A percentile compares a stretch with the other conserved stretches of the same genome.
Evolutionary conservation across 1,139 yeast genomes (phyloP).

Genomic region (Kurtzmaniella quercitrusa): DNA sequence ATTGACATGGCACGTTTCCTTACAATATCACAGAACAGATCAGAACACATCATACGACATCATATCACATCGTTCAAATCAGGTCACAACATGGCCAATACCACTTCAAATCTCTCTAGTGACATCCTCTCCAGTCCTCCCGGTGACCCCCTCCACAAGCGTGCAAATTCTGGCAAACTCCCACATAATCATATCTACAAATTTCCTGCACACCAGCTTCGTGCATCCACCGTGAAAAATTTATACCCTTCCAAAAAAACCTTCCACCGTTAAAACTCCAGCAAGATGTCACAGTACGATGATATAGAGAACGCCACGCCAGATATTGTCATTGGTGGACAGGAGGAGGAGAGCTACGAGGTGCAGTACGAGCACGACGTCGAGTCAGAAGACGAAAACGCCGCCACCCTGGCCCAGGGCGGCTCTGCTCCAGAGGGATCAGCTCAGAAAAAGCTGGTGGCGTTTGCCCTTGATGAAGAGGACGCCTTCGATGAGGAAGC

Average conservation of each 20-base stretch:
- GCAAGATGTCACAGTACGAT: conserved; percentile 41
- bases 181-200: no score
- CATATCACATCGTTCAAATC: no score
- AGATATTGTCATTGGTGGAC: conserved; percentile 79
- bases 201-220: not conserved
- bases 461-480: conserved; percentile 69
- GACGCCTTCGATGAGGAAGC: conserved; percentile 57
- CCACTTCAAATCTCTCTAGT: no score
- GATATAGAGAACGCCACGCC: conserved; percentile 86
- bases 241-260: conserved; percentile 9
- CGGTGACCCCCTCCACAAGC: no score
- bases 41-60: no score
- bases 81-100: no score
- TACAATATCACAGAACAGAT: no score
- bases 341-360: conserved; percentile 41
- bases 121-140: no score
- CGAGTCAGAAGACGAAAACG: conserved; percentile 49
- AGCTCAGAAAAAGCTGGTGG: conserved; percentile 65
- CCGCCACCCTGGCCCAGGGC: conserved; percentile 19
- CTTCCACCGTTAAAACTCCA: conserved; percentile 1
- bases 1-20: no score
- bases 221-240: conserved; percentile 14
- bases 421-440: conserved; percentile 20
- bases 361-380: conserved; percentile 40
- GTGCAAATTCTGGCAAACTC: no score